Evolutionary conservation across 2,329 filamentous ascomycete species (phyloP).

Genomic region (Clonostachys solani): DNA sequence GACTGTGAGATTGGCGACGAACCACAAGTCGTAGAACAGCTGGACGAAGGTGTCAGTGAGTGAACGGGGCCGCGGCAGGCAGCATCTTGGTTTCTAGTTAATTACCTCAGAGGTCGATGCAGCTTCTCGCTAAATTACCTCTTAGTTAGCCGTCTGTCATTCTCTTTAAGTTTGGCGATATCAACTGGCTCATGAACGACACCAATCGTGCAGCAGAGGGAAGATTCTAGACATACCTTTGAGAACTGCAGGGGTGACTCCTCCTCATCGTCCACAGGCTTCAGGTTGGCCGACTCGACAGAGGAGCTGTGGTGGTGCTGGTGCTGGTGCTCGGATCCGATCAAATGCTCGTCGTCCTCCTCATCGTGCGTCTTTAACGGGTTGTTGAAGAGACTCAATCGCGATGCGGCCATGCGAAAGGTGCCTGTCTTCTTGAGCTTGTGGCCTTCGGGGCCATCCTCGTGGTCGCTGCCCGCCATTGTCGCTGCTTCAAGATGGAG

Average conservation of each 20-base stretch:
- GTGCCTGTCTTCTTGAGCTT: not conserved
- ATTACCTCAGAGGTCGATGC: constrained; percentile 1
- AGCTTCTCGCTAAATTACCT: not conserved
- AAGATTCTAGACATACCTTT: not conserved
- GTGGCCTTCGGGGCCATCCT: not conserved
- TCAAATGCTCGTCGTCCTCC: not conserved
- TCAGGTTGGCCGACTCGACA: not conserved
- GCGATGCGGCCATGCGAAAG: not conserved
- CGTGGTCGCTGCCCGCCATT: too few species aligned
- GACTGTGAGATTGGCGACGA: constrained; percentile 58
- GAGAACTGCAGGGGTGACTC: not conserved
- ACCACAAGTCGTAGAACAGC: constrained; percentile 32
- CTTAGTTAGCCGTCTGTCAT: not conserved
- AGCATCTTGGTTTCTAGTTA: too few species aligned
- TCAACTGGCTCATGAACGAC: not conserved
- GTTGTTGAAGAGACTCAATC: not conserved
- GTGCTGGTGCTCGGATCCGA: not conserved
- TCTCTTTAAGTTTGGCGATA: not conserved
- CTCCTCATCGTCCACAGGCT: not conserved
- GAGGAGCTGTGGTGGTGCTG: not conserved
- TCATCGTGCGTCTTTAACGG: not conserved
- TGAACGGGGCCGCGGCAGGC: too few species aligned
- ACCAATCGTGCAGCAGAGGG: not conserved
- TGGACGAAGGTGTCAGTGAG: constrained; percentile 22
- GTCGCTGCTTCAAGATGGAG: too few species aligned